Evolutionary conservation across 2,329 filamentous ascomycete genomes (phyloP).

Genomic region (Hymenoscyphus linearis): DNA sequence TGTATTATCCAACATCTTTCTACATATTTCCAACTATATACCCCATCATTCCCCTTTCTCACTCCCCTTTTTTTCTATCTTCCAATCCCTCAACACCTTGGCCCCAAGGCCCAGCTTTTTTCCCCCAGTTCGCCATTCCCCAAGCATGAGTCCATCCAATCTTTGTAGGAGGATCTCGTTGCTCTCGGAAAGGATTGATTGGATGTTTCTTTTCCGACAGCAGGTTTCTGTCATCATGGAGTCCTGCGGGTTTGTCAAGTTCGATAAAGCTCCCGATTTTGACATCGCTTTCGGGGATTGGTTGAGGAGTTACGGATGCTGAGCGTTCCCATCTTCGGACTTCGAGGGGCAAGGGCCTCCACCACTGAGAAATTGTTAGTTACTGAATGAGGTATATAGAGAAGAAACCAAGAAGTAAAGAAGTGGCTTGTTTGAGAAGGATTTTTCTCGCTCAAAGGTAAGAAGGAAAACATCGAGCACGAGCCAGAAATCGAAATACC

Average conservation of each 20-base stretch:
- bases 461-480: background rate
- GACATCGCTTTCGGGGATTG: slow-evolving; percentile 31
- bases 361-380: slow-evolving; percentile 44
- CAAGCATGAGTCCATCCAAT: slow-evolving; percentile 48
- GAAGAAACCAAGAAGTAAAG: too few relatives aligned
- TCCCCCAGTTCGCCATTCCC: slow-evolving; percentile 49
- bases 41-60: background rate
- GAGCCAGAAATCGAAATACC: background rate
- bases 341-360: slow-evolving; percentile 59
- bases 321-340: slow-evolving; percentile 61
- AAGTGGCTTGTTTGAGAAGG: background rate
- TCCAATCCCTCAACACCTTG: slow-evolving; percentile 39
- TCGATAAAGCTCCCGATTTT: slow-evolving; percentile 38
- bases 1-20: background rate
- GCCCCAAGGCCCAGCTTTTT: slow-evolving; percentile 46
- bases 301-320: background rate
- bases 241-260: slow-evolving; percentile 40
- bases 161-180: slow-evolving; percentile 42
- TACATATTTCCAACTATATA: background rate
- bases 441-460: background rate
- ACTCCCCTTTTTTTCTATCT: slow-evolving; percentile 26
- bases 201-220: slow-evolving; percentile 22
- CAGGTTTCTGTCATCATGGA: slow-evolving; percentile 27
- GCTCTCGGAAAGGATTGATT: slow-evolving; percentile 33
- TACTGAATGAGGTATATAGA: background rate